Evolutionary conservation across 2,329 filamentous ascomycete genomes (phyloP), one percentile per base, ranked within the genome.

Genomic region (Xylariaceae sp.): DNA sequence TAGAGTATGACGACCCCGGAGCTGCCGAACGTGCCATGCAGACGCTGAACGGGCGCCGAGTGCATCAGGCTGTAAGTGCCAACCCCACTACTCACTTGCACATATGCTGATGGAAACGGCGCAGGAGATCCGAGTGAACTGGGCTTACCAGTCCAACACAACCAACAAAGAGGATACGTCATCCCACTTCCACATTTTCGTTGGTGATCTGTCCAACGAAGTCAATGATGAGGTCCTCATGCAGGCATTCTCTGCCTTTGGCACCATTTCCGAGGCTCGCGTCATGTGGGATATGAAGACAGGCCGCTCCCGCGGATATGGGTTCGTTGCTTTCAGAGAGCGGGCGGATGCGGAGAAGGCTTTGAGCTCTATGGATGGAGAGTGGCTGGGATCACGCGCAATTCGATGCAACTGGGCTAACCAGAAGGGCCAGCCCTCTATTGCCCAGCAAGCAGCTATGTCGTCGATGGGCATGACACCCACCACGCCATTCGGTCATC

Each of bases 271-370:
- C 2, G 94, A 99, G 73, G 94, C 94, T 54, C 91, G 94, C 65
- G 94, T 99, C 59, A 99, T 99, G 94, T 99, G 94, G 94, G 94
- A 99, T 72, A 99, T 99, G 94, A 99, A 99, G 82, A 99, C 94
- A 34, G 94, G 94, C 61, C 87, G 94, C 59, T 97, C 94, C 61
- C 89, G 94, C 69, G 94, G 94, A 55, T 99, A 99, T 68, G 94
- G 94, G 12, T 99, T 99, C 68, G 63, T 97, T 62, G 94, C 94
- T 45, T 99, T 96, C 82, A 89, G 93, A 57, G 94, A 99, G 58
- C 90, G 93, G 58, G 77, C 83, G 34, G 94, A 99, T 66, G 94
- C 94, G 28, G 94, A 99, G 72, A 96, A 97, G 75, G 93, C 94
- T 1, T 74, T 99, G 66, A 96, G 88, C 75, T 91, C 91, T 57